Base-by-base conservation (phyloP, 2,329 filamentous ascomycete genomes). In the Orbilia brochopaga region DNA sequence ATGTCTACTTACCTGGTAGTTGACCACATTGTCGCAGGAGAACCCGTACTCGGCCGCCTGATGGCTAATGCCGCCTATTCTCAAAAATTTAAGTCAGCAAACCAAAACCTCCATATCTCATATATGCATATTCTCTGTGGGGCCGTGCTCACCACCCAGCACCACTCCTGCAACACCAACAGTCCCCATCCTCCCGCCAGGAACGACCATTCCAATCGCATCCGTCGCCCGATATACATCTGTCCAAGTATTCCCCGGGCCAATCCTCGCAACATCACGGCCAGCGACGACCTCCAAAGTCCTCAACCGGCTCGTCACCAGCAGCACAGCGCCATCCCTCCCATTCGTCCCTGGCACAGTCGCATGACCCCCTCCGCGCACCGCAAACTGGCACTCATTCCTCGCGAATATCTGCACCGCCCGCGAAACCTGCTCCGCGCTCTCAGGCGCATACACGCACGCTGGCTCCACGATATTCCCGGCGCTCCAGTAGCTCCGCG, bases 321-420 rank as follows among this genome's bases (percentile, higher is more conserved):
- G 82, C 1, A 84, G 77, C 0, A 84, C 79, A 0, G 83, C 84
- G 0, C 78, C 81, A 10, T 81, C 77, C 48, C 83, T 82, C 74
- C 82, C 86, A 1, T 84, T 81, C 50, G 82, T 83, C 69, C 82
- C 82, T 17, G 83, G 80, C 75, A 85, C 85, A 1, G 84, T 82
- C 64, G 83, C 84, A 78, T 87, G 85, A 0, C 85, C 85, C 27
- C 85, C 85, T 6, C 83, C 83, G 74, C 85, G 84, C 74, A 85
- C 78, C 3, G 85, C 84, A 73, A 87, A 87, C 21, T 23, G 51
- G 52, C 53, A 65, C 19, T 65, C 19, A 2, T n/a, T 5, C 13
- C 23, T 57, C 15, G 42, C 51, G 48, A 65, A 65, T 19, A 58
- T 46, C 17, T 48, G 37, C 30, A 64, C 42, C 5, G 61, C 53